Conservation (phyloP, 2,329 filamentous ascomycete species). For the Botrytis byssoidea region DNA sequence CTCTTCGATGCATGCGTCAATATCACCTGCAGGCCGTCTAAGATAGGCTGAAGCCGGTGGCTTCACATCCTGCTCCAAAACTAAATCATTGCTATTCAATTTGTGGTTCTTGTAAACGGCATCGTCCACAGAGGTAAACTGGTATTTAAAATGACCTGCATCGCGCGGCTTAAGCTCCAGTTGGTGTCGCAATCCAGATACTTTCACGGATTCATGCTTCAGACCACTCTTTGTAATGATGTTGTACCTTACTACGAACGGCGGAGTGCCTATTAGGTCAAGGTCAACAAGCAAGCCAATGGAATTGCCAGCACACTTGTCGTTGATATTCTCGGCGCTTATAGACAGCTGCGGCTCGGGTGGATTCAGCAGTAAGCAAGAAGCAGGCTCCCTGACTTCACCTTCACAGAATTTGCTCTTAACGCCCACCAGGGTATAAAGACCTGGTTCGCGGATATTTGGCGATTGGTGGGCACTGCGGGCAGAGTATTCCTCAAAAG, state of each 20-base stretch:
- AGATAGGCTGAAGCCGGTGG: slow-evolving; percentile 82
- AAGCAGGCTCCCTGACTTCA: slow-evolving; percentile 88
- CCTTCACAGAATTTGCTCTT: slow-evolving; percentile 79
- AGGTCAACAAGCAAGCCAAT: slow-evolving; percentile 87
- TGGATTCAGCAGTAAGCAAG: slow-evolving; percentile 89
- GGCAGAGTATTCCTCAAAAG: slow-evolving; percentile 57
- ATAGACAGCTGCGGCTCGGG: slow-evolving; percentile 78
- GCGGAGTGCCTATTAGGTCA: slow-evolving; percentile 87
- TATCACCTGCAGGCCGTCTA: slow-evolving; percentile 51
- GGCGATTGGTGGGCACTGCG: slow-evolving; percentile 63
- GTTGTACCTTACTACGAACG: slow-evolving; percentile 80
- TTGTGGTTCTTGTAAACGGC: slow-evolving; percentile 70
- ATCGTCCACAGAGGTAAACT: slow-evolving; percentile 79
- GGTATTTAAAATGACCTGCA: slow-evolving; percentile 84
- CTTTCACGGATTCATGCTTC: slow-evolving; percentile 45
- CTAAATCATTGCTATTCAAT: slow-evolving; percentile 59
- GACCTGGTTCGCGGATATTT: slow-evolving; percentile 70
- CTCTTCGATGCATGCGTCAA: slow-evolving; percentile 80
- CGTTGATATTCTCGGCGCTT: slow-evolving; percentile 76
- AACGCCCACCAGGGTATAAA: slow-evolving; percentile 82
- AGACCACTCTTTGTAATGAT: slow-evolving; percentile 60
- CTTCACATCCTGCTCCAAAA: slow-evolving; percentile 86
- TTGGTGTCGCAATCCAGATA: slow-evolving; percentile 76
- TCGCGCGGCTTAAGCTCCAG: slow-evolving; percentile 77
- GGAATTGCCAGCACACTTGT: slow-evolving; percentile 92